Evolutionary conservation across 345 rosid species (phyloP), one percentile per base, ranked within the genome.

Genomic region (Populus pruinosa): DNA sequence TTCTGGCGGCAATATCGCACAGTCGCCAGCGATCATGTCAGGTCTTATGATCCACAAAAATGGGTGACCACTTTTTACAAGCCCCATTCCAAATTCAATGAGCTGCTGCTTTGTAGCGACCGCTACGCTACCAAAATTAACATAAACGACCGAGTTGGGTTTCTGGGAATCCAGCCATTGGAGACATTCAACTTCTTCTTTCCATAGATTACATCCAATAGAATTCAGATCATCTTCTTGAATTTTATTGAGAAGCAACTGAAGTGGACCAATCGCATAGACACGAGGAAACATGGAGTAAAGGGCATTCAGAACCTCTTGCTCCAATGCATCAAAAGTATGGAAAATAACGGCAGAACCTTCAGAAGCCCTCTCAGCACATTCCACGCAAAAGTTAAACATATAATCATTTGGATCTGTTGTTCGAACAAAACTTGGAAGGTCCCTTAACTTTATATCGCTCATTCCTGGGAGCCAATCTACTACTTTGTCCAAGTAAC

Each of bases 381-480:
- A 9, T 1, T 68, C 71, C 29, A 1, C 6, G 13, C 16, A 1
- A 18, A 11, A 36, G 7, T 23, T 38, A 1, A 38, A 69, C 11
- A 8, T 0, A 11, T 0, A 0, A 21, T 69, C 49, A 16, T 69
- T 16, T 20, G 53, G 47, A 18, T 41, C 49, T 10, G 47, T 69
- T n/a, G 27, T 38, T 0, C 49, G 53, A 69, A 41, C 29, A 13
- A n/a, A 36, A 39, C 49, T 69, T 3, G 71, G 50, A 41, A 69
- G 49, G 25, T 69, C 71, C 50, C 25, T 69, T 38, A 39, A 12
- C 23, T 25, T 41, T 13, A 69, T n/a, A 38, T 38, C 29, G n/a
- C 27, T 41, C 71, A 69, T 18, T 36, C 71, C 71, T 69, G 71
- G 71, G 63, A 59, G n/a, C 63, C 63, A 69, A 10, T 69, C 53